A percentile compares a stretch with the other conserved stretches of the same genome.
Evolutionary conservation across 495 filamentous ascomycete genomes (phyloP).

Genomic region (Recurvomyces mirabilis): DNA sequence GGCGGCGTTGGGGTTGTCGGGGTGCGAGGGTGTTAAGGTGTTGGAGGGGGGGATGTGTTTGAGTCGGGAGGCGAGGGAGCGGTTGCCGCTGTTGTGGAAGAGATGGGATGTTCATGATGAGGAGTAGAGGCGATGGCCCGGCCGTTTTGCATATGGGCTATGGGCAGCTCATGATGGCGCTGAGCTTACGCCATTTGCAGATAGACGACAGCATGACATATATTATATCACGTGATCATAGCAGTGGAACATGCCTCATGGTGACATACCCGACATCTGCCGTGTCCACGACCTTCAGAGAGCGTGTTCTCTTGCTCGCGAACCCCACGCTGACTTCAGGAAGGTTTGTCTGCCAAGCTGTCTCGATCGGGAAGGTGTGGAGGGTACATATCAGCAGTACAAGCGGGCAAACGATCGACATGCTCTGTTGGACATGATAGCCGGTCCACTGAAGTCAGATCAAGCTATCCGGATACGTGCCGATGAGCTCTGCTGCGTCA

Average conservation of each 20-base stretch:
- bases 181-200: too few species aligned
- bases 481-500: neutral
- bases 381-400: neutral
- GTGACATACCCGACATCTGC: too few species aligned
- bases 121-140: neutral
- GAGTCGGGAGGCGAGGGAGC: slow-evolving; percentile 12
- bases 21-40: slow-evolving; percentile 22
- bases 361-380: slow-evolving; percentile 1
- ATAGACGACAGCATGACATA: too few species aligned
- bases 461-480: slow-evolving; percentile 3
- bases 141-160: too few species aligned
- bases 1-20: slow-evolving; percentile 47
- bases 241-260: too few species aligned
- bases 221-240: too few species aligned
- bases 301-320: too few species aligned
- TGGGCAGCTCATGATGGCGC: too few species aligned
- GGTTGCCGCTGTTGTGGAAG: slow-evolving; percentile 12
- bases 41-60: slow-evolving; percentile 19
- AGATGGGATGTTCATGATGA: neutral
- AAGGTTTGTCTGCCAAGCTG: neutral
- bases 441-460: neutral
- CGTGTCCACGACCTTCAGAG: too few species aligned
- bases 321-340: too few species aligned
- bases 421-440: too few species aligned
- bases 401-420: too few species aligned